Percentiles rank a stretch among this genome's conserved stretches.
Evolutionary conservation across 2,329 filamentous ascomycete species (phyloP).

Genomic region (Hymenoscyphus scutula): DNA sequence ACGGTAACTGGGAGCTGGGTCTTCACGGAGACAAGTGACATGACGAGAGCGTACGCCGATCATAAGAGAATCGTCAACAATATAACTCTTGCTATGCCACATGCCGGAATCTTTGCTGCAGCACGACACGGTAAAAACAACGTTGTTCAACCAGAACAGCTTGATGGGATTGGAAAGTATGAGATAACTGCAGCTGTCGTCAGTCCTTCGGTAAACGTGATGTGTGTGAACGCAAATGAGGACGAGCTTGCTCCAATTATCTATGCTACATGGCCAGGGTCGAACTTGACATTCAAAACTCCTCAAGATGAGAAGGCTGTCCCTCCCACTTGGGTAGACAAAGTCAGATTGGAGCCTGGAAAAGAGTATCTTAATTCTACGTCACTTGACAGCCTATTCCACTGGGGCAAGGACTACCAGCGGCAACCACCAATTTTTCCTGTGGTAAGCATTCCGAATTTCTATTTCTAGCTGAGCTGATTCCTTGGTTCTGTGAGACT

Average conservation of each 20-base stretch:
- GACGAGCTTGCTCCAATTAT: constrained; percentile 63
- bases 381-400: constrained; percentile 67
- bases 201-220: constrained; percentile 67
- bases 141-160: constrained; percentile 67
- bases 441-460: constrained; percentile 41
- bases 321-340: constrained; percentile 38
- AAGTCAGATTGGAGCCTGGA: constrained; percentile 40
- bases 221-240: constrained; percentile 71
- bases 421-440: constrained; percentile 54
- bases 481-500: no score
- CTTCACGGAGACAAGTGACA: constrained; percentile 51
- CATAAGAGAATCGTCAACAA: constrained; percentile 67
- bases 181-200: constrained; percentile 65
- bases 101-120: constrained; percentile 64
- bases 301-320: constrained; percentile 36
- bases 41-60: constrained; percentile 47
- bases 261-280: constrained; percentile 58
- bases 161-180: constrained; percentile 67
- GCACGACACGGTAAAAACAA: constrained; percentile 58
- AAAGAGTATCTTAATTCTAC: constrained; percentile 53
- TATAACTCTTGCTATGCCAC: constrained; percentile 74
- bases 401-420: constrained; percentile 55
- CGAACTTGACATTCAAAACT: constrained; percentile 17
- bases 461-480: neutral
- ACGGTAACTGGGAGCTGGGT: constrained; percentile 71